Base-by-base conservation (phyloP, 2,329 filamentous ascomycete species). In the Sordariomycetes sp. region DNA sequence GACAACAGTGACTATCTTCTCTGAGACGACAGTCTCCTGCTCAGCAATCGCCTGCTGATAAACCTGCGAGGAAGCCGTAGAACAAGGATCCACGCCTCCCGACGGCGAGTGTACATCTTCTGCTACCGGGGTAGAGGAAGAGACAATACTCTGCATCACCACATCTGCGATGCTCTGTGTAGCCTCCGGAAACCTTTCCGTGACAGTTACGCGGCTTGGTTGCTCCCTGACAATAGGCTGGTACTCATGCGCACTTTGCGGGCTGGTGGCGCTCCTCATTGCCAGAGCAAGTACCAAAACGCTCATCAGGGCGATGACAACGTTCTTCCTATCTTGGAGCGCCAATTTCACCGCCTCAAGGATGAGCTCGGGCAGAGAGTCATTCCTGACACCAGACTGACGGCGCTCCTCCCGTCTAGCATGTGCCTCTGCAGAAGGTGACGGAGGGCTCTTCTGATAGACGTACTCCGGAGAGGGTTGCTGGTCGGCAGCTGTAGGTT, bases 241-340 rank as follows among this genome's bases (percentile, higher is more conserved):
- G 26, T 57, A 56, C 2, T 47, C 36, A 14, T 44, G 40, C 12
- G 37, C 38, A n/a, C n/a, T n/a, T n/a, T n/a, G n/a, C 25, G 25
- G n/a, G n/a, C 8, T 14, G 8, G 38, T 39, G 25, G 49, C 38
- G 39, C 56, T 38, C 32, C 55, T 42, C 10, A 69, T 33, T 2
- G 70, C 68, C 8, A 79, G 56, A 19, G 73, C 36, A 11, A 76
- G 43, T 3, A 76, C 63, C n/a, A 79, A 48, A 3, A 71, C 38
- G 35, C 69, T 66, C 33, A 81, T 55, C 1, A 72, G 46, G 5
- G 62, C 57, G 18, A 80, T 79, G n/a, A 65, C 55, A 8, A 79
- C 49, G 36, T 79, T 80, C 55, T 70, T 77, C 37, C 63, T 63
- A 43, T 80, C 75, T 30, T 67, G 63, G 44, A 79, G 46, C 14